phyloP scores from a whole-genome alignment of 306 rosid genomes.

The Inga leiocalycina region DNA sequence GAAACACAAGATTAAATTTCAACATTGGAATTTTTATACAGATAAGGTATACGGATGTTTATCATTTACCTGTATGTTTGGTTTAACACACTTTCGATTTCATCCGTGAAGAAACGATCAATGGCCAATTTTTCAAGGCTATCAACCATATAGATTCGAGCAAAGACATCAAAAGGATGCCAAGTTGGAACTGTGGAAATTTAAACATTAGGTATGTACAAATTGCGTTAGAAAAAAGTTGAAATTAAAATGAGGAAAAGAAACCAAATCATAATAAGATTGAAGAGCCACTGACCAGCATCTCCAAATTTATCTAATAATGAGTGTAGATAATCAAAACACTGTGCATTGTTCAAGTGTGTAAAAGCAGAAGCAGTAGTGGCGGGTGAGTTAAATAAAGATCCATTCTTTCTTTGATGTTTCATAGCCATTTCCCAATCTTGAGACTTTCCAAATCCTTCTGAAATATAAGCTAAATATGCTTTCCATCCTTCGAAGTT shows the following conservation, averaged over 20 bases:
- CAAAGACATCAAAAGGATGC: constrained; percentile 69
- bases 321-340: constrained; percentile 50
- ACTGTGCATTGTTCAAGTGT: constrained; percentile 40
- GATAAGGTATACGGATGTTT: not conserved
- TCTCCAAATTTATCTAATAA: constrained; percentile 49
- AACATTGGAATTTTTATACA: not conserved
- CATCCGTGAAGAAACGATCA: constrained; percentile 63
- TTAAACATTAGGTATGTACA: not conserved
- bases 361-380: constrained; percentile 56
- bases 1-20: no score
- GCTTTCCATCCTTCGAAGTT: constrained; percentile 50
- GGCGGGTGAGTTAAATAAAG: constrained; percentile 57
- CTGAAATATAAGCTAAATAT: constrained; percentile 57
- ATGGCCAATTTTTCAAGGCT: constrained; percentile 75
- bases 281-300: constrained; percentile 41
- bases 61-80: constrained; percentile 66
- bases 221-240: not conserved
- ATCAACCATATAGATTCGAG: constrained; percentile 67
- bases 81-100: constrained; percentile 63
- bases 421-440: constrained; percentile 58
- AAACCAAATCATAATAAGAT: not conserved
- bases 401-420: constrained; percentile 64
- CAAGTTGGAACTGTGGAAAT: constrained; percentile 71
- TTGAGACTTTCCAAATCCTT: constrained; percentile 50
- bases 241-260: not conserved